Conservation (phyloP, 2,329 filamentous ascomycete genomes). For the Diatrype stigma region DNA sequence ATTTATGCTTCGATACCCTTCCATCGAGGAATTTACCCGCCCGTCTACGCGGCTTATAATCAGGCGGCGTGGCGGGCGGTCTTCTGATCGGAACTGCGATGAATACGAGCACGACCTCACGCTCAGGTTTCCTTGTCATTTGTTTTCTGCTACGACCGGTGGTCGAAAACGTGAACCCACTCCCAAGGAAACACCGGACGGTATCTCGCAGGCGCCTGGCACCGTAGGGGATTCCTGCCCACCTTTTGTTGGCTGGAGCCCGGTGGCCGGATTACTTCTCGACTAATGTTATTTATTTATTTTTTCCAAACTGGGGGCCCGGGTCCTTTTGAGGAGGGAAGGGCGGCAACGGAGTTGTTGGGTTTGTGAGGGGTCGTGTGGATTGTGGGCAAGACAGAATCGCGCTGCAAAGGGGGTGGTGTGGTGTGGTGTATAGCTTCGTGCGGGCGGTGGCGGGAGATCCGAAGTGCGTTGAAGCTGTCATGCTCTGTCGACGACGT, state of each 20-base stretch:
- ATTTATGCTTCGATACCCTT: conserved; percentile 43
- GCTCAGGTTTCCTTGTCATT: conserved; percentile 29
- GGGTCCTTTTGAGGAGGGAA: conserved; percentile 9
- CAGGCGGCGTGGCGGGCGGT: conserved; percentile 18
- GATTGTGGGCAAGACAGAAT: background rate
- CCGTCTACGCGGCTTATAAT: conserved; percentile 7
- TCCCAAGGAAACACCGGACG: conserved; percentile 11
- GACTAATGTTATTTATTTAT: conserved; percentile 28
- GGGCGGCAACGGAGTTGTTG: conserved; percentile 5
- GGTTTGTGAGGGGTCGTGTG: background rate
- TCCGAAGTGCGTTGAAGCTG: too few species aligned
- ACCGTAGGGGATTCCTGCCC: conserved; percentile 23
- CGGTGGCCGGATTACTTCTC: conserved; percentile 22
- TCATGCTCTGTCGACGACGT: too few species aligned
- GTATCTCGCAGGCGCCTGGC: conserved; percentile 19
- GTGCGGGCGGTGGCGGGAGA: too few species aligned
- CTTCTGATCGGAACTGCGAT: conserved; percentile 25
- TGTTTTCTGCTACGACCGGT: conserved; percentile 21
- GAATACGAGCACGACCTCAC: conserved; percentile 15
- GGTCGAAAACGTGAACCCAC: conserved; percentile 7
- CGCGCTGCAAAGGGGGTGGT: background rate
- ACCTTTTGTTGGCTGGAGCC: conserved; percentile 30
- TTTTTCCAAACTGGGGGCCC: background rate
- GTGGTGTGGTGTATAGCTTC: background rate
- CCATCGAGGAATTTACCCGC: conserved; percentile 27